Conservation (phyloP, 2,329 filamentous ascomycete species). For the Zarea fungicola region DNA sequence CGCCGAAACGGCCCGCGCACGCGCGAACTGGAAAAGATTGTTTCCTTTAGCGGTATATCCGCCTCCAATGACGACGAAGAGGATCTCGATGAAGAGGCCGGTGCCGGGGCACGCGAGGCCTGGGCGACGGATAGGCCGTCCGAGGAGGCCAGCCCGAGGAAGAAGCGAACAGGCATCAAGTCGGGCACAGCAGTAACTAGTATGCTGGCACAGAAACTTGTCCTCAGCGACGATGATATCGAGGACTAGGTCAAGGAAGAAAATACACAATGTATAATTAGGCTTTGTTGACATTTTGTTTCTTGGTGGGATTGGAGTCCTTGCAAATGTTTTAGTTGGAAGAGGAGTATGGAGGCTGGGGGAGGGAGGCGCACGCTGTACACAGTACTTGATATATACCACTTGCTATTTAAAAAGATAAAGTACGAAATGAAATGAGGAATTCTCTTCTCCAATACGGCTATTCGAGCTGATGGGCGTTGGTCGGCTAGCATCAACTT, state of each 20-base stretch:
- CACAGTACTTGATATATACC: slow-evolving; percentile 11
- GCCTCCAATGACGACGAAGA: slow-evolving; percentile 40
- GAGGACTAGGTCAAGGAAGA: slow-evolving; percentile 50
- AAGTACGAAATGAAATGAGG: background rate
- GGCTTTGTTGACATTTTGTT: background rate
- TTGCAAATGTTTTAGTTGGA: background rate
- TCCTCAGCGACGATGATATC: slow-evolving; percentile 80
- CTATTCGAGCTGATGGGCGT: no score
- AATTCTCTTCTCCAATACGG: background rate
- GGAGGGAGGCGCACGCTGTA: slow-evolving; percentile 1
- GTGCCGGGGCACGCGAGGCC: slow-evolving; percentile 34
- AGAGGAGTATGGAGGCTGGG: background rate
- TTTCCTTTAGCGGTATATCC: slow-evolving; percentile 58
- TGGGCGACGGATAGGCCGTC: slow-evolving; percentile 60
- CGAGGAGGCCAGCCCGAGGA: slow-evolving; percentile 48
- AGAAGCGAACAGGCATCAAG: slow-evolving; percentile 38
- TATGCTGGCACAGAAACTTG: slow-evolving; percentile 57
- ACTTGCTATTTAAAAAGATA: slow-evolving; percentile 7
- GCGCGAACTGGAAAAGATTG: slow-evolving; percentile 62
- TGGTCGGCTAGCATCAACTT: no score
- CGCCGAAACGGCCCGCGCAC: slow-evolving; percentile 36
- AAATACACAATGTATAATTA: slow-evolving; percentile 5
- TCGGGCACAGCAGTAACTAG: slow-evolving; percentile 32
- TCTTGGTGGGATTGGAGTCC: background rate
- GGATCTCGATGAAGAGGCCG: slow-evolving; percentile 35